Percentiles rank a stretch among this genome's conserved stretches.
Conservation (phyloP, 2,329 filamentous ascomycete genomes). For the Clonostachys rosea region DNA sequence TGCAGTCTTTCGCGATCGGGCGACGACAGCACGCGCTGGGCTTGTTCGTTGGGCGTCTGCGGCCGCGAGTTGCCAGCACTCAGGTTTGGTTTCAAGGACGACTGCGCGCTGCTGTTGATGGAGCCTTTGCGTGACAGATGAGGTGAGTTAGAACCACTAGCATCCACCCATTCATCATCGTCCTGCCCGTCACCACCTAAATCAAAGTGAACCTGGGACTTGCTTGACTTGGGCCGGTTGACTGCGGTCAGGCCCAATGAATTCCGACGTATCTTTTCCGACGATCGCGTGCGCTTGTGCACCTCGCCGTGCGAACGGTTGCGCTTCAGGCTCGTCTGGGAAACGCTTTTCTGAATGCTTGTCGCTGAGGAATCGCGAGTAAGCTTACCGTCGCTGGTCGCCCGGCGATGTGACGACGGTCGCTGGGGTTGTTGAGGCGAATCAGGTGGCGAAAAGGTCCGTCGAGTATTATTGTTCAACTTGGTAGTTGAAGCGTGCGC, state of each 20-base stretch:
- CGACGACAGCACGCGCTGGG: conserved; percentile 1
- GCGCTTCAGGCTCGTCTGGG: conserved; percentile 51
- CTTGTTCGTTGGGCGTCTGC: conserved; percentile 22
- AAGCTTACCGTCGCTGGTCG: conserved; percentile 45
- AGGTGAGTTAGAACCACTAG: conserved; percentile 58
- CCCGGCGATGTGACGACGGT: conserved; percentile 34
- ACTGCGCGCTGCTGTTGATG: conserved; percentile 42
- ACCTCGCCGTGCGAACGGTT: conserved; percentile 57
- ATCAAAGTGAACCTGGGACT: conserved; percentile 58
- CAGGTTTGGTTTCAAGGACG: conserved; percentile 31
- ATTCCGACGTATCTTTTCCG: conserved; percentile 47
- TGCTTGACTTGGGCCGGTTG: conserved; percentile 32
- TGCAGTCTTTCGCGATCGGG: conserved; percentile 35
- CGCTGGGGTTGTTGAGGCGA: conserved; percentile 18
- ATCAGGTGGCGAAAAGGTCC: background rate
- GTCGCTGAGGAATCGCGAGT: conserved; percentile 35
- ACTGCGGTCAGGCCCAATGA: conserved; percentile 39
- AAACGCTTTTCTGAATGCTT: conserved; percentile 48
- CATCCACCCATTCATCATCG: conserved; percentile 64
- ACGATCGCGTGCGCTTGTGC: conserved; percentile 43
- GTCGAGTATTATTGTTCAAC: background rate
- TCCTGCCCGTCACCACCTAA: conserved; percentile 45
- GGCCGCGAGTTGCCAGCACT: conserved; percentile 26
- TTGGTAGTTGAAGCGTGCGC: background rate
- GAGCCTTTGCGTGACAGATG: conserved; percentile 43